phyloP scores from a whole-genome alignment of 2,329 filamentous ascomycete genomes.

The Calonectria montana region DNA sequence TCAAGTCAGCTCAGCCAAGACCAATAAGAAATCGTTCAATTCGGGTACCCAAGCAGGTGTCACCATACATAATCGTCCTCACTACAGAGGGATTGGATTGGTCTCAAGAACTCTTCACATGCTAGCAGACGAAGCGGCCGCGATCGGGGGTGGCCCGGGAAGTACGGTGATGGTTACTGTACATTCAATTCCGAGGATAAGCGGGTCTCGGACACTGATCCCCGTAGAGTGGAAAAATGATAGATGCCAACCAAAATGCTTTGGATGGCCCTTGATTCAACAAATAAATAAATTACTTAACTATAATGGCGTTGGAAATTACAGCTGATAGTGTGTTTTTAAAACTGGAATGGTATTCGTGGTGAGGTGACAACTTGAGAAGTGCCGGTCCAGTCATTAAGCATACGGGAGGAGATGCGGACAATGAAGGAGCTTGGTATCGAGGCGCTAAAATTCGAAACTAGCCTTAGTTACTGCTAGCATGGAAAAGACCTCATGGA shows the following conservation, averaged over 20 bases:
- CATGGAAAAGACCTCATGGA: background rate
- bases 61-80: constrained; percentile 1
- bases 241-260: background rate
- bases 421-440: too few relatives aligned
- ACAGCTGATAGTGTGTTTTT: too few relatives aligned
- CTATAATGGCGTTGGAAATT: too few relatives aligned
- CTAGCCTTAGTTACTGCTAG: background rate
- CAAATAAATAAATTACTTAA: too few relatives aligned
- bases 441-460: background rate
- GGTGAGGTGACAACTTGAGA: too few relatives aligned
- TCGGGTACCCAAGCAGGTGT: background rate
- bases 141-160: background rate
- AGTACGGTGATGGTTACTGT: background rate
- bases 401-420: too few relatives aligned
- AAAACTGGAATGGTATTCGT: too few relatives aligned
- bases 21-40: too few relatives aligned
- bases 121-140: background rate
- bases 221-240: background rate
- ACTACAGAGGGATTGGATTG: background rate
- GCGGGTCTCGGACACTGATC: background rate
- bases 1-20: too few relatives aligned
- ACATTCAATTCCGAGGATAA: background rate
- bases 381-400: too few relatives aligned
- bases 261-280: too few relatives aligned
- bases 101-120: constrained; percentile 3